A percentile compares a stretch with the other conserved stretches of the same genome.
phyloP scores from a whole-genome alignment of 1,284 basidiomycete species.

The Sporisorium reilianum region DNA sequence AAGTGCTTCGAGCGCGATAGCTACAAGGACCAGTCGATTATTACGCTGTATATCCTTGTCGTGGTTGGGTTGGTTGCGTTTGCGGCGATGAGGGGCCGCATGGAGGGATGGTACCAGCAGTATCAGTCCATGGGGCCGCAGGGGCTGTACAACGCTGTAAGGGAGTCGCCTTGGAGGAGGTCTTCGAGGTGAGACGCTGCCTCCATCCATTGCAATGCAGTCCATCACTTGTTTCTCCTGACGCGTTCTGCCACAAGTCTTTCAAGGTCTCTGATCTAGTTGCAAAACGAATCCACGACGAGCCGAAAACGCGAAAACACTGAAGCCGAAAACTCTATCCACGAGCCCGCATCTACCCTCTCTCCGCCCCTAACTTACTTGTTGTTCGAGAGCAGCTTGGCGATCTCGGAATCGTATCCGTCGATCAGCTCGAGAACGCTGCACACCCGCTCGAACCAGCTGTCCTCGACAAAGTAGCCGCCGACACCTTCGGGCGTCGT shows the following conservation, averaged over 20 bases:
- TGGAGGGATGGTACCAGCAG: constrained; percentile 22
- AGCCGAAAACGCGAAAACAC: background rate
- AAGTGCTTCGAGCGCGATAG: constrained; percentile 68
- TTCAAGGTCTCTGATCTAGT: background rate
- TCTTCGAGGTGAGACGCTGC: constrained; percentile 1
- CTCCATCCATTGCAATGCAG: background rate
- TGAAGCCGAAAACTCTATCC: constrained; percentile 5
- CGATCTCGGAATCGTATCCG: constrained; percentile 22
- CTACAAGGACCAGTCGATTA: constrained; percentile 64
- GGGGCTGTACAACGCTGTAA: constrained; percentile 32
- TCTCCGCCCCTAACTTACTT: constrained; percentile 11
- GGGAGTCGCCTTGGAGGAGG: constrained; percentile 31
- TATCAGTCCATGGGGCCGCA: constrained; percentile 28
- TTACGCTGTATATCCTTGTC: constrained; percentile 59
- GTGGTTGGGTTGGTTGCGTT: constrained; percentile 42
- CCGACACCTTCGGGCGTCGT: constrained; percentile 13
- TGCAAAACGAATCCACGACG: background rate
- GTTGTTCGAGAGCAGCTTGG: constrained; percentile 18
- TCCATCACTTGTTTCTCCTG: no score
- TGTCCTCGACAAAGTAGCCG: constrained; percentile 32
- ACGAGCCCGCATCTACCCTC: background rate
- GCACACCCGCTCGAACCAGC: constrained; percentile 24
- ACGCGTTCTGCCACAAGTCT: no score
- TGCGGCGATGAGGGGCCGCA: constrained; percentile 27
- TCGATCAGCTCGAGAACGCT: constrained; percentile 20